phyloP scores from a whole-genome alignment of 106 monocot species.

The Phalaenopsis equestris region DNA sequence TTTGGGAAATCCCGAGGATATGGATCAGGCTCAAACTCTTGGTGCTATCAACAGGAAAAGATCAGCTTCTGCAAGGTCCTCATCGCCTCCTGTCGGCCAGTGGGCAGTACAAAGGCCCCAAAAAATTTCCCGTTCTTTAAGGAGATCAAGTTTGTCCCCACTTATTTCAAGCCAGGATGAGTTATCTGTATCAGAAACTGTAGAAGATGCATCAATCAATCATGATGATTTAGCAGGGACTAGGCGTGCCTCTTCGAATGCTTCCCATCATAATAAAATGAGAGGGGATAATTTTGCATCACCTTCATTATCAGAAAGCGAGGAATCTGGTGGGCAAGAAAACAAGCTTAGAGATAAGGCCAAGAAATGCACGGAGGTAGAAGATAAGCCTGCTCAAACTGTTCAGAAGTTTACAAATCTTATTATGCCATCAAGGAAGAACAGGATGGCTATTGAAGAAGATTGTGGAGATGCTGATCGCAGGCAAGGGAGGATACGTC shows the following conservation, averaged over 20 bases:
- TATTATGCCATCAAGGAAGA: constrained; percentile 31
- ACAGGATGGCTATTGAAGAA: constrained; percentile 33
- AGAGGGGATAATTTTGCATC: constrained; percentile 21
- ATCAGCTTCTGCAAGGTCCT: constrained; percentile 19
- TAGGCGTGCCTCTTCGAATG: constrained; percentile 19
- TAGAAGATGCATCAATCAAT: constrained; percentile 13
- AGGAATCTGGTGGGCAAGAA: constrained; percentile 40
- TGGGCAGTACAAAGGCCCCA: constrained; percentile 54
- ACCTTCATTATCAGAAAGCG: constrained; percentile 33
- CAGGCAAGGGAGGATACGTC: constrained; percentile 28
- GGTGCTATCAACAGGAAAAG: constrained; percentile 44
- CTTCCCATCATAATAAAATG: constrained; percentile 27
- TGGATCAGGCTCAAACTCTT: constrained; percentile 29
- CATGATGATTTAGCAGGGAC: constrained; percentile 14
- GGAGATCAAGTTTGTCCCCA: constrained; percentile 55
- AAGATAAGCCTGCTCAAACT: constrained; percentile 18
- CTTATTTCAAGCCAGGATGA: constrained; percentile 34
- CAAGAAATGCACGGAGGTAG: constrained; percentile 35
- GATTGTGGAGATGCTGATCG: constrained; percentile 38
- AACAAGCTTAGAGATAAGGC: constrained; percentile 37
- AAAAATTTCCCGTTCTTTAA: constrained; percentile 43
- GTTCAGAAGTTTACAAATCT: constrained; percentile 34
- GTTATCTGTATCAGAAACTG: constrained; percentile 18
- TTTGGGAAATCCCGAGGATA: constrained; percentile 33
- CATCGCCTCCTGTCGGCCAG: constrained; percentile 46